phyloP scores from a whole-genome alignment of 164 flowering plant genomes.

The Dillenia turbinata region DNA sequence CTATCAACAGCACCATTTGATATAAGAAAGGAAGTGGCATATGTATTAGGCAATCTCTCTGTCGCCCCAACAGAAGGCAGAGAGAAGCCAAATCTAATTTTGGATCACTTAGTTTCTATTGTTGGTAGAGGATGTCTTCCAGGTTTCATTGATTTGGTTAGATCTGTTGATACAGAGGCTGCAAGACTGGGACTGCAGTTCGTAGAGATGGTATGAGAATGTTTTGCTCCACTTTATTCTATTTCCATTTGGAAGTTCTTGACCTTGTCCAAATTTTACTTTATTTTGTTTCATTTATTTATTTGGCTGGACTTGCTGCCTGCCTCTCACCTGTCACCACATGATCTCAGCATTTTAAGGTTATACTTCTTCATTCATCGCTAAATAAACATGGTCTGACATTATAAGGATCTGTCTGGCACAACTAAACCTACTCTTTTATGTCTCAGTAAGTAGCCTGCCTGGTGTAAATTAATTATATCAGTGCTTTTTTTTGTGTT shows the following conservation, averaged over 20 bases:
- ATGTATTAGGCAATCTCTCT: slow-evolving; percentile 90
- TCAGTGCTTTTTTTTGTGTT: no score
- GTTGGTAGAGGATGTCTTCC: slow-evolving; percentile 77
- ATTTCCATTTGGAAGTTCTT: not conserved
- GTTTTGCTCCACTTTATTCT: not conserved
- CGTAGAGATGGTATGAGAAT: slow-evolving; percentile 78
- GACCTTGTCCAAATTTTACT: no score
- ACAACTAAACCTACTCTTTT: no score
- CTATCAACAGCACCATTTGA: slow-evolving; percentile 87
- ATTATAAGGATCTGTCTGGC: no score
- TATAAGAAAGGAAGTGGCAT: slow-evolving; percentile 87
- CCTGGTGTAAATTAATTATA: no score
- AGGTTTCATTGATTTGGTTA: slow-evolving; percentile 79
- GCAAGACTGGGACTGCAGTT: slow-evolving; percentile 92
- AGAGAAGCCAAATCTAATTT: slow-evolving; percentile 54
- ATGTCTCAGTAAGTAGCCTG: no score
- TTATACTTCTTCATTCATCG: no score
- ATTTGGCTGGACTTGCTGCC: no score
- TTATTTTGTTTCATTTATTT: no score
- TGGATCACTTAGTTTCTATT: slow-evolving; percentile 81
- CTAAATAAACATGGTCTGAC: no score
- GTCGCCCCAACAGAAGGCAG: slow-evolving; percentile 61
- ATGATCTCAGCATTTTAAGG: no score
- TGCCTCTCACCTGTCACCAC: no score
- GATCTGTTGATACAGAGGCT: slow-evolving; percentile 87